Percentiles rank a stretch among this genome's conserved stretches.
phyloP scores from a whole-genome alignment of 2,329 filamentous ascomycete genomes.

The Cyphellophora attinorum region DNA sequence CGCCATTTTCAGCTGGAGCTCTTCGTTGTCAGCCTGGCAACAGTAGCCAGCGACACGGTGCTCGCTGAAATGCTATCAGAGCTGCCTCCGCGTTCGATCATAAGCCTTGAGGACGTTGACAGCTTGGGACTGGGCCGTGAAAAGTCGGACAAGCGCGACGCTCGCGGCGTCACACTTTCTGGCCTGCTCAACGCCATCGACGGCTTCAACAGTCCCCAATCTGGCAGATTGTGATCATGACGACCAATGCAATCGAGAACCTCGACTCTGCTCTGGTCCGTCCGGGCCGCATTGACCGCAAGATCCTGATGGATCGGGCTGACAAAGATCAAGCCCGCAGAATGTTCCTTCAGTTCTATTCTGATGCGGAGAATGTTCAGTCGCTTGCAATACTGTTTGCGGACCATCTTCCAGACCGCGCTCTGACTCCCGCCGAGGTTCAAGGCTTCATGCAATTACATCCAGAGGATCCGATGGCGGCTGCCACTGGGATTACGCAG shows the following conservation, averaged over 20 bases:
- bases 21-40: conserved; percentile 53
- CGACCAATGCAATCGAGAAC: conserved; percentile 90
- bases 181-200: conserved; percentile 77
- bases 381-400: no score
- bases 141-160: no score
- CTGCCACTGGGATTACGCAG: conserved; percentile 47
- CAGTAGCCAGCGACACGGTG: conserved; percentile 52
- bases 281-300: conserved; percentile 92
- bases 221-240: conserved; percentile 98
- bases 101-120: conserved; percentile 62
- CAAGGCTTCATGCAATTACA: conserved; percentile 56
- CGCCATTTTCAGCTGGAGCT: conserved; percentile 59
- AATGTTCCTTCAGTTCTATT: conserved; percentile 20
- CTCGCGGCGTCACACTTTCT: conserved; percentile 69
- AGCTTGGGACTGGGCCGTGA: conserved; percentile 42
- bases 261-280: conserved; percentile 95
- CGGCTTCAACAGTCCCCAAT: no score
- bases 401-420: conserved; percentile 38
- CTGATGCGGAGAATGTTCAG: no score
- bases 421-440: conserved; percentile 52
- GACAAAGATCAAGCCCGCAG: conserved; percentile 41
- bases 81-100: conserved; percentile 54
- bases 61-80: conserved; percentile 49
- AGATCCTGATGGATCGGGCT: conserved; percentile 96
- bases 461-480: conserved; percentile 49